Percentiles rank a stretch among this genome's conserved stretches.
phyloP scores from a whole-genome alignment of 306 rosid species.

The Betula pendula region DNA sequence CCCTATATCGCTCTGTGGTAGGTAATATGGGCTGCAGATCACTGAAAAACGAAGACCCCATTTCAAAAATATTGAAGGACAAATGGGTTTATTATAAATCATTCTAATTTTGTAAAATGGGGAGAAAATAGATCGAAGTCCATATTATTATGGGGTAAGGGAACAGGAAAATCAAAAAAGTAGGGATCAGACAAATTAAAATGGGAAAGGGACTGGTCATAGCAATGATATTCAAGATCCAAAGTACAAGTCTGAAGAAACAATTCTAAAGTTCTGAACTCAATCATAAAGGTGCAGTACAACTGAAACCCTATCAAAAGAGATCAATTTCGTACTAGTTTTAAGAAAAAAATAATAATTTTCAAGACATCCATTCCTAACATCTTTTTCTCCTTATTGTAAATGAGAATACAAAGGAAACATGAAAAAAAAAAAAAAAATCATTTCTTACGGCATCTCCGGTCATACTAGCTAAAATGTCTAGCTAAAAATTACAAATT shows the following conservation, averaged over 20 bases:
- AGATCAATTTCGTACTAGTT: not conserved
- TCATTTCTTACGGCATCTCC: too few species aligned
- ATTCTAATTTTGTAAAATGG: too few species aligned
- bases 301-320: not conserved
- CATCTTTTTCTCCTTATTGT: too few species aligned
- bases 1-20: constrained; percentile 46
- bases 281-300: not conserved
- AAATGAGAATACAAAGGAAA: too few species aligned
- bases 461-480: too few species aligned
- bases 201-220: not conserved
- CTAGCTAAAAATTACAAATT: too few species aligned
- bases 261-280: not conserved
- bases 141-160: not conserved
- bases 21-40: constrained; percentile 48
- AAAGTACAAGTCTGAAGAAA: not conserved
- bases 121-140: too few species aligned
- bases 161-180: not conserved
- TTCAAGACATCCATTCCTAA: too few species aligned
- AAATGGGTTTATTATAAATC: too few species aligned
- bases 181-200: not conserved
- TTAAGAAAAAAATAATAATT: not conserved
- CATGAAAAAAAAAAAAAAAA: too few species aligned
- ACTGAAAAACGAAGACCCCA: constrained; percentile 37
- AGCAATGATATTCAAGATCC: not conserved
- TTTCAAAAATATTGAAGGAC: not conserved